Evolutionary conservation across 2,329 filamentous ascomycete genomes (phyloP).

Genomic region (Verticillium dahliae): DNA sequence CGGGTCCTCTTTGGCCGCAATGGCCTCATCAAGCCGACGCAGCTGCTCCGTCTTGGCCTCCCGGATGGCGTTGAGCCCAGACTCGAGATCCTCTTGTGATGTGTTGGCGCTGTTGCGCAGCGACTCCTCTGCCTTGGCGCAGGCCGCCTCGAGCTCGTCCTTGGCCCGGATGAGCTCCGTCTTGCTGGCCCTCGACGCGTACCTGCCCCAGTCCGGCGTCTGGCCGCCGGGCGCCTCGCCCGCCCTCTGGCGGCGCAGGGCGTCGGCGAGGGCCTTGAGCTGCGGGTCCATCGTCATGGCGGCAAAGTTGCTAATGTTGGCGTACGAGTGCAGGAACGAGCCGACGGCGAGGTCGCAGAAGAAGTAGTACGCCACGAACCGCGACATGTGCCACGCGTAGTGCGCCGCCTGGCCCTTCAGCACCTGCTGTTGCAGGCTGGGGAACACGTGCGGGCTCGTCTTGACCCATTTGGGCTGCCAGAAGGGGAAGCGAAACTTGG

Average conservation of each 20-base stretch:
- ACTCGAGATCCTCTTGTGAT: neutral
- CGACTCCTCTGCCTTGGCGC: neutral
- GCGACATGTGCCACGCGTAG: constrained; percentile 26
- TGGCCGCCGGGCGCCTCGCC: neutral
- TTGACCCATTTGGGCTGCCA: constrained; percentile 23
- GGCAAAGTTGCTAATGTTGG: constrained; percentile 8
- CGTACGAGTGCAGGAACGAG: constrained; percentile 22
- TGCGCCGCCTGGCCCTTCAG: constrained; percentile 18
- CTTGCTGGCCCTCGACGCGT: neutral
- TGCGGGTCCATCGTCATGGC: neutral
- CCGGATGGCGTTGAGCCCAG: neutral
- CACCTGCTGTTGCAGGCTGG: constrained; percentile 13
- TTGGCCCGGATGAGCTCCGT: neutral
- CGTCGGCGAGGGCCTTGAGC: neutral
- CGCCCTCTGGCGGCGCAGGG: neutral
- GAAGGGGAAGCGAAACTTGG: constrained; percentile 32
- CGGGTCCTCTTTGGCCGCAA: neutral
- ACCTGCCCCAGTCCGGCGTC: neutral
- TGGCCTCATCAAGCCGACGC: neutral
- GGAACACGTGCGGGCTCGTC: constrained; percentile 24
- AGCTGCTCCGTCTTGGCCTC: neutral
- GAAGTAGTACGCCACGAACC: constrained; percentile 26
- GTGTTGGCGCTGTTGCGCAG: neutral
- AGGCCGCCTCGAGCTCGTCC: neutral
- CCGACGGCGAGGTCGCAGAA: constrained; percentile 15